Conservation (phyloP, 2,329 filamentous ascomycete genomes). For the Neofusicoccum sp. region DNA sequence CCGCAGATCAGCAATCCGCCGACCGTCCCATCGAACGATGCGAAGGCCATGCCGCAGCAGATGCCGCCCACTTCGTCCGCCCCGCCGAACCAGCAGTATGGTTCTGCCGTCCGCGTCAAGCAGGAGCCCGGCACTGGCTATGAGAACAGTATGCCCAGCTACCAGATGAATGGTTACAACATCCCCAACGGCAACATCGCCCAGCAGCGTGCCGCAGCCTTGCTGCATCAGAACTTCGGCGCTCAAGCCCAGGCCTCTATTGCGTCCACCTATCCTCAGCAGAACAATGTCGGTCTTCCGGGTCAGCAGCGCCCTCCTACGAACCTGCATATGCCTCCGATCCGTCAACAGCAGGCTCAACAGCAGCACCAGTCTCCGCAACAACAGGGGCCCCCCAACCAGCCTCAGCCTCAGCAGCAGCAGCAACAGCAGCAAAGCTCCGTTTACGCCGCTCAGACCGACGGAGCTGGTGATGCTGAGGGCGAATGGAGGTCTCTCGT, state of each 20-base stretch:
- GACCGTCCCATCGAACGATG: slow-evolving; percentile 46
- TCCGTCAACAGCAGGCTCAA: slow-evolving; percentile 27
- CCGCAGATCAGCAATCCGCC: slow-evolving; percentile 42
- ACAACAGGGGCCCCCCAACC: slow-evolving; percentile 45
- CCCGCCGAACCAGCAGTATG: slow-evolving; percentile 30
- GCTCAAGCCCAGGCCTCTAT: slow-evolving; percentile 67
- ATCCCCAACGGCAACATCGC: slow-evolving; percentile 49
- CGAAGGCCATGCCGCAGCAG: slow-evolving; percentile 34
- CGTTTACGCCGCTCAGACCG: slow-evolving; percentile 65
- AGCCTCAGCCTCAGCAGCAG: slow-evolving; percentile 46
- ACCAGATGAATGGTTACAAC: slow-evolving; percentile 38
- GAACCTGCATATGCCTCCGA: slow-evolving; percentile 21
- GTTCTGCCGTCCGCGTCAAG: slow-evolving; percentile 51
- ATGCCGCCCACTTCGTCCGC: slow-evolving; percentile 29
- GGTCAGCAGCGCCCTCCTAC: slow-evolving; percentile 25
- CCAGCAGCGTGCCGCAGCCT: slow-evolving; percentile 56
- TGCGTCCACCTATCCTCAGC: slow-evolving; percentile 57
- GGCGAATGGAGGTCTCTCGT: slow-evolving; percentile 62
- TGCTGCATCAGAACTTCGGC: slow-evolving; percentile 62
- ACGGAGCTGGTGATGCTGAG: slow-evolving; percentile 68
- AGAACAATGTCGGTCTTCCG: slow-evolving; percentile 31
- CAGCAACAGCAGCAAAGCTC: slow-evolving; percentile 46
- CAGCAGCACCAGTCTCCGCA: slow-evolving; percentile 38
- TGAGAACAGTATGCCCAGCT: slow-evolving; percentile 32
- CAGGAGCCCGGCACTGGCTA: slow-evolving; percentile 48